Base-by-base conservation (phyloP, 805 yeast species). In the Saccharomycopsis schoenii region DNA sequence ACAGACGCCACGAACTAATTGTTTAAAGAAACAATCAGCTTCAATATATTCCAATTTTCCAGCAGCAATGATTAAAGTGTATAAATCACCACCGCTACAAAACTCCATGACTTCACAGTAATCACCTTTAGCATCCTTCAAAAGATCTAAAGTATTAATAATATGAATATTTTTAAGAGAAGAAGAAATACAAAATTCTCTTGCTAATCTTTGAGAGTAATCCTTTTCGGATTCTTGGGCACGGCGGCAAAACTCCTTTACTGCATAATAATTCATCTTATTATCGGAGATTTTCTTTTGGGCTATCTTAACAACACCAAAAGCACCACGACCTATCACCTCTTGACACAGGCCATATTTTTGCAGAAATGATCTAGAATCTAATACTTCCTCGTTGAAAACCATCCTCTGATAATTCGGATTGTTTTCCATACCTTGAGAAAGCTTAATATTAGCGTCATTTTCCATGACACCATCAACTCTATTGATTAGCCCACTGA, bases 261-360 rank as follows among this genome's bases (percentile, higher is more conserved):
- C 96, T 0, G 97, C 97, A 69, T 77, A 90, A 24, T 89, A 71
- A 15, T 73, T 73, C 66, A 82, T 85, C n/a, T 75, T 77, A 29
- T 68, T 69, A 24, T 61, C 68, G 14, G 66, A 68, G 10, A 74
- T 66, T 67, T 81, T 83, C 71, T 86, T 86, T 76, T 92, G 97
- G 6, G 96, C 81, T 4, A 94, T 83, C 63, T 97, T 79, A 21
- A 93, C 98, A 55, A 90, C 89, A 19, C 99, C 99, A 76, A 88
- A 93, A 0, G 97, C 85, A 21, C 98, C 98, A 58, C 88, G 81
- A 29, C 99, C 99, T 65, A 94, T 82, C 56, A 92, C 89, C 71
- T 93, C 98, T 73, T 90, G 97, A 71, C 98, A 93, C 58, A 88
- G 81, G 52, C 99, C 99, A 71, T 93, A 93, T 70, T 92, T 88